phyloP scores from a whole-genome alignment of 2,329 filamentous ascomycete species.

The Neurospora sp. region DNA sequence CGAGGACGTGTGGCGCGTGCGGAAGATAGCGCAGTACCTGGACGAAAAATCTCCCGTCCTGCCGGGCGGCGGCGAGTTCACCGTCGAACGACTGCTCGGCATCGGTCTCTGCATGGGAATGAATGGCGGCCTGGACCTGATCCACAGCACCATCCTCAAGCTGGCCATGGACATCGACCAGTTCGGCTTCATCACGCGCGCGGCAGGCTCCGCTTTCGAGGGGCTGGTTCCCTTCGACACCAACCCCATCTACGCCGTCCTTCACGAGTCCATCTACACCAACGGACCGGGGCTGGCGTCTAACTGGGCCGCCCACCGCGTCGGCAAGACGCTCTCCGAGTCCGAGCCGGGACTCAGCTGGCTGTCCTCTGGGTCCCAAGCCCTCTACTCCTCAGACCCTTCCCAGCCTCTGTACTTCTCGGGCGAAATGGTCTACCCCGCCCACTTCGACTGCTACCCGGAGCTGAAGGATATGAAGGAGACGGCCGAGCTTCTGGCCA shows the following conservation, averaged over 20 bases:
- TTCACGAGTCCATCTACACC: slow-evolving; percentile 86
- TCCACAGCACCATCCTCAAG: slow-evolving; percentile 66
- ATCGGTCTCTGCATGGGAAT: slow-evolving; percentile 70
- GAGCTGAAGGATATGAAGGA: slow-evolving; percentile 62
- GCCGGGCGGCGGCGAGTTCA: slow-evolving; percentile 64
- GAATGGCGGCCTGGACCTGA: slow-evolving; percentile 64
- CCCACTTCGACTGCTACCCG: slow-evolving; percentile 72
- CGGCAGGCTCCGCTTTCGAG: slow-evolving; percentile 62
- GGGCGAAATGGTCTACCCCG: slow-evolving; percentile 85
- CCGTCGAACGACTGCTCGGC: slow-evolving; percentile 64
- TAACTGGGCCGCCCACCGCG: slow-evolving; percentile 64
- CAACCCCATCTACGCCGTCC: slow-evolving; percentile 71
- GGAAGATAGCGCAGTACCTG: slow-evolving; percentile 56
- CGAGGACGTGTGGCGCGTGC: slow-evolving; percentile 62
- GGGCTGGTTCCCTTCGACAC: slow-evolving; percentile 60
- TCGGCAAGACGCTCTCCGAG: slow-evolving; percentile 37
- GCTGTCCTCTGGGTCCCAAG: slow-evolving; percentile 28
- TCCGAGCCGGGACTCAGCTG: slow-evolving; percentile 33
- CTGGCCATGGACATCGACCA: slow-evolving; percentile 64
- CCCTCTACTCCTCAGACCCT: slow-evolving; percentile 27
- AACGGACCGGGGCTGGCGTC: slow-evolving; percentile 53
- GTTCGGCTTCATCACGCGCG: slow-evolving; percentile 65
- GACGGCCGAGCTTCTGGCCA: slow-evolving; percentile 62
- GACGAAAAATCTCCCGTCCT: slow-evolving; percentile 46
- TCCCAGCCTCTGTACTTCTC: slow-evolving; percentile 62